Conservation (phyloP, 768 basidiomycete species). For the Leccinum obscurum region DNA sequence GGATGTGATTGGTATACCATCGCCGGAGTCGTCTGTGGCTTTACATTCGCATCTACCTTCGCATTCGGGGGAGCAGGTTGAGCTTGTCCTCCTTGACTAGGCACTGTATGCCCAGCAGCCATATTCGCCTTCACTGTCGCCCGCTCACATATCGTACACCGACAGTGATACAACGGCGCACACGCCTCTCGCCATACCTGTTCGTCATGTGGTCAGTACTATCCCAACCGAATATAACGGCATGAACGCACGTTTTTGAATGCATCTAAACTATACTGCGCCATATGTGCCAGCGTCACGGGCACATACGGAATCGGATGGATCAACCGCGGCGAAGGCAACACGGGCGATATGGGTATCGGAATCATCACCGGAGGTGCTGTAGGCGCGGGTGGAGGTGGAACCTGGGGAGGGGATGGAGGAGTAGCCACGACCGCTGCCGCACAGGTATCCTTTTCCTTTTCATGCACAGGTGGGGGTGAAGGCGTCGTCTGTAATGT, state of each 20-base stretch:
- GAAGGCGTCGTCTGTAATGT: conserved; percentile 80
- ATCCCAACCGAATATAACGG: background rate
- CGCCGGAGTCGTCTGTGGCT: conserved; percentile 9
- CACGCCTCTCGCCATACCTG: conserved; percentile 79
- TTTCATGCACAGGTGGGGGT: conserved; percentile 53
- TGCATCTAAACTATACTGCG: conserved; percentile 57
- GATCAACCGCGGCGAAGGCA: conserved; percentile 59
- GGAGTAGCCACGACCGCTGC: background rate
- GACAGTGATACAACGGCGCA: conserved; percentile 67
- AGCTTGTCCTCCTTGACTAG: conserved; percentile 25
- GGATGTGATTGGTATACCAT: conserved; percentile 3
- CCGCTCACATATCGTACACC: conserved; percentile 73
- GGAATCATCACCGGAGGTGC: conserved; percentile 20
- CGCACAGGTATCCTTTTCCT: conserved; percentile 35
- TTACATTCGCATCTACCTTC: background rate
- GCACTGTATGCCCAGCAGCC: conserved; percentile 38
- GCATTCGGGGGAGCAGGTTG: conserved; percentile 7
- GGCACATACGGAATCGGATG: conserved; percentile 73
- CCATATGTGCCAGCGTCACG: conserved; percentile 51
- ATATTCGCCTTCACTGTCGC: conserved; percentile 55
- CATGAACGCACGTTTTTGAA: conserved; percentile 49
- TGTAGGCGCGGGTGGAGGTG: background rate
- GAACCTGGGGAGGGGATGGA: background rate
- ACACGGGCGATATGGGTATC: conserved; percentile 55
- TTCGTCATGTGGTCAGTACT: conserved; percentile 3